phyloP scores from a whole-genome alignment of 495 filamentous ascomycete genomes.

The Penicillium manginii region DNA sequence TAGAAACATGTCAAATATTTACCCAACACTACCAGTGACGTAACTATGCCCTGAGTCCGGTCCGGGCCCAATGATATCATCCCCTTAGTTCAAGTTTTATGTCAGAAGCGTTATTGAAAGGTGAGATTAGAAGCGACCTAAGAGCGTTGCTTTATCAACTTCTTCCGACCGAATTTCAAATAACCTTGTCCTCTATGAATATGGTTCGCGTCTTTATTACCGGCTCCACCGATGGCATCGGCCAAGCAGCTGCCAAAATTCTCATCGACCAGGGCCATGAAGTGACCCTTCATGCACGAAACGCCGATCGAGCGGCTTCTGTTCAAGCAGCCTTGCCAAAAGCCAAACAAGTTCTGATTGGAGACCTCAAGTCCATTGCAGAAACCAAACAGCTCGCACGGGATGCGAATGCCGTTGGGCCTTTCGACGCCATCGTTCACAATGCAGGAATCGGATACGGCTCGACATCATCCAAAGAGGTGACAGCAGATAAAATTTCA shows the following conservation, averaged over 20 bases:
- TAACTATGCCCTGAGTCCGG: not conserved
- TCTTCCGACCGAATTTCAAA: not conserved
- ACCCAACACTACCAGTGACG: not conserved
- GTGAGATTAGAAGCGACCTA: too few relatives aligned
- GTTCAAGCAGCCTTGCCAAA: constrained; percentile 49
- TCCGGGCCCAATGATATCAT: not conserved
- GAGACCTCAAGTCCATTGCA: constrained; percentile 53
- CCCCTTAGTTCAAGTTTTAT: not conserved
- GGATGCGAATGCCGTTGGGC: constrained; percentile 49
- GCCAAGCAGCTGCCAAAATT: constrained; percentile 51
- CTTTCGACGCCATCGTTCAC: constrained; percentile 61
- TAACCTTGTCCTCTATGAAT: not conserved
- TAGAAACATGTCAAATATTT: not conserved
- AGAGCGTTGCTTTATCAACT: too few relatives aligned
- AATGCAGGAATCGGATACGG: constrained; percentile 57
- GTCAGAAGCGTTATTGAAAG: too few relatives aligned
- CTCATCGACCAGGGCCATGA: constrained; percentile 56
- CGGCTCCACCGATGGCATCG: constrained; percentile 52
- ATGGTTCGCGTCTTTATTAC: constrained; percentile 64
- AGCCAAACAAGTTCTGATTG: constrained; percentile 53
- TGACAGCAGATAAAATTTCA: constrained; percentile 51
- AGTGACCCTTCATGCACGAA: constrained; percentile 62
- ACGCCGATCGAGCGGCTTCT: constrained; percentile 48
- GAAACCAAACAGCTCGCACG: constrained; percentile 57
- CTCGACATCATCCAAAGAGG: constrained; percentile 32